Evolutionary conservation across 2,329 filamentous ascomycete genomes (phyloP).

Genomic region (Microdochium paspali): DNA sequence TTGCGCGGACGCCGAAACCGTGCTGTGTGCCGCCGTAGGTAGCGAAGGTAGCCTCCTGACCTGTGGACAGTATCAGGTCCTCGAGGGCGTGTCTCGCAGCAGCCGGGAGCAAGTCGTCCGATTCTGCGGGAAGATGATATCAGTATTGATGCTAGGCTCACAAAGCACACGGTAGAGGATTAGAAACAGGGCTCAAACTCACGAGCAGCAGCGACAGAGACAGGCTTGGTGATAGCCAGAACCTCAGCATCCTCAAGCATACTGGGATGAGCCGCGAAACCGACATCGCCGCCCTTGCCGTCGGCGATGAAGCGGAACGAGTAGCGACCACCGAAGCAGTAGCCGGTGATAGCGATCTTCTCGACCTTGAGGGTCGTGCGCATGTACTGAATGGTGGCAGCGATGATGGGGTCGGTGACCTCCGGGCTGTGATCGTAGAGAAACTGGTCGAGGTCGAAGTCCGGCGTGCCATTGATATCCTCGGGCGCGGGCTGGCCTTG

Average conservation of each 20-base stretch:
- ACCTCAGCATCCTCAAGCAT: constrained; percentile 52
- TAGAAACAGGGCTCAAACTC: constrained; percentile 7
- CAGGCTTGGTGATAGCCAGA: constrained; percentile 41
- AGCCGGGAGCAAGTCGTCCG: constrained; percentile 47
- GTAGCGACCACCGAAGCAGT: constrained; percentile 56
- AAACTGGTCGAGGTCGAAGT: constrained; percentile 14
- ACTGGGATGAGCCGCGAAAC: constrained; percentile 56
- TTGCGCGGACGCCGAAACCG: constrained; percentile 64
- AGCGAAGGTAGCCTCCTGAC: constrained; percentile 55
- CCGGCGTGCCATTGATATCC: constrained; percentile 16
- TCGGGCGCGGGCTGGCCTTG: constrained; percentile 19
- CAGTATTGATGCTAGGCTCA: constrained; percentile 4
- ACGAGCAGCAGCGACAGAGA: constrained; percentile 55
- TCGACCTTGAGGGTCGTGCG: constrained; percentile 36
- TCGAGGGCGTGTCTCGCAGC: constrained; percentile 48
- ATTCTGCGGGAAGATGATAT: constrained; percentile 28
- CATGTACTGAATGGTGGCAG: constrained; percentile 34
- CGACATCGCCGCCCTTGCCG: constrained; percentile 45
- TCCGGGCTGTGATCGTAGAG: constrained; percentile 26
- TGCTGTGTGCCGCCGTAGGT: constrained; percentile 62
- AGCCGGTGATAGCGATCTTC: constrained; percentile 48
- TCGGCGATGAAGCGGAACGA: constrained; percentile 41
- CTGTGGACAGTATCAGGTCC: constrained; percentile 42
- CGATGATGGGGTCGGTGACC: constrained; percentile 35
- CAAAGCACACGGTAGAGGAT: not conserved